Conservation (phyloP, 371 early-diverging fungal species). For the Dichotomocladium elegans region DNA sequence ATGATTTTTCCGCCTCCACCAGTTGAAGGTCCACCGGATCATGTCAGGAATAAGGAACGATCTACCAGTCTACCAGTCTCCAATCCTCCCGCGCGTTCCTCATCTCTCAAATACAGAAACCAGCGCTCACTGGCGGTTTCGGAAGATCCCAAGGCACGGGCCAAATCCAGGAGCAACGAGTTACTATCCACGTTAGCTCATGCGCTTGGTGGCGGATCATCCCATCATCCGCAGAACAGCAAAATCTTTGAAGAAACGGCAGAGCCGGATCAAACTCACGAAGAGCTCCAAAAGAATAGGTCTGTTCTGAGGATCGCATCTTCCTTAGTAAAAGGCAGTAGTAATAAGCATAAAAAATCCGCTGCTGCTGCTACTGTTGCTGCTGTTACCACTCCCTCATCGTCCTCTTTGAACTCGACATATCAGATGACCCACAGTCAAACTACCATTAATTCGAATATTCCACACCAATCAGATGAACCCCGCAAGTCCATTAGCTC, state of each 20-base stretch:
- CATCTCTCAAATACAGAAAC: constrained; percentile 15
- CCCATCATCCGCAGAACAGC: not conserved
- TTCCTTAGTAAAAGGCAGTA: constrained; percentile 15
- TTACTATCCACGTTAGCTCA: constrained; percentile 2
- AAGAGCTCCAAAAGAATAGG: constrained; percentile 9
- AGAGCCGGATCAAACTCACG: too few relatives aligned
- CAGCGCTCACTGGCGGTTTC: constrained; percentile 3
- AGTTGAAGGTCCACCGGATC: constrained; percentile 11
- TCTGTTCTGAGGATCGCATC: constrained; percentile 21
- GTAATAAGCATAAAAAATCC: too few relatives aligned
- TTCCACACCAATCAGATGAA: not conserved
- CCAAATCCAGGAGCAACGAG: constrained; percentile 13
- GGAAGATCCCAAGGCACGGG: not conserved
- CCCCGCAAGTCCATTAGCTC: constrained; percentile 29
- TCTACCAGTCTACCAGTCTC: constrained; percentile 15
- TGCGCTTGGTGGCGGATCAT: constrained; percentile 1
- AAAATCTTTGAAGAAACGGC: not conserved
- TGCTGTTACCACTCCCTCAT: not conserved
- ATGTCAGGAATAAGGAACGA: constrained; percentile 7
- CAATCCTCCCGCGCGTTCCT: constrained; percentile 19
- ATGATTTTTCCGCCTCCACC: constrained; percentile 27
- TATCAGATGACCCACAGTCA: too few relatives aligned
- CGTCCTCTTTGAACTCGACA: too few relatives aligned
- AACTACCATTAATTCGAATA: not conserved
- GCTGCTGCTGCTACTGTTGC: too few relatives aligned